Evolutionary conservation across 306 rosid species (phyloP).

Genomic region (apple (Malus domestica)): DNA sequence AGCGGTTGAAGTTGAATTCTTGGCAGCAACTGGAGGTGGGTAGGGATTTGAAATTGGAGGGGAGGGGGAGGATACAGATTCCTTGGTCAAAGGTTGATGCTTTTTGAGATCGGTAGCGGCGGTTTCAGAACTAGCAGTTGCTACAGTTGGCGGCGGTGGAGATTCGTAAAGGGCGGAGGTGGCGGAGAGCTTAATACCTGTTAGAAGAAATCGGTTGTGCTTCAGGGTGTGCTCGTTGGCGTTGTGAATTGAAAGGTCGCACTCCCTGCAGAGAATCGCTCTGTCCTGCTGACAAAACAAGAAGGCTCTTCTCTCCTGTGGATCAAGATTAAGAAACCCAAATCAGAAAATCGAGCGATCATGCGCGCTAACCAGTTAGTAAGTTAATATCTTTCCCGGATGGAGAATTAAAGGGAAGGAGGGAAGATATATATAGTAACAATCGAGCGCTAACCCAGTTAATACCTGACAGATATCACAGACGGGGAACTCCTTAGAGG

Average conservation of each 20-base stretch:
- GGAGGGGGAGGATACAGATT: slow-evolving; percentile 5
- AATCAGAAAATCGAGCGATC: not conserved
- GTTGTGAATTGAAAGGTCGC: slow-evolving; percentile 65
- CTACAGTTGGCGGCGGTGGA: not conserved
- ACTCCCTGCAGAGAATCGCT: slow-evolving; percentile 77
- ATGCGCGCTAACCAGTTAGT: too few species aligned
- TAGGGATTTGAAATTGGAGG: slow-evolving; percentile 4
- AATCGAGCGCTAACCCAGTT: not conserved
- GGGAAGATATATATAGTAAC: not conserved
- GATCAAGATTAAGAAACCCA: slow-evolving; percentile 6
- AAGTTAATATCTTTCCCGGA: not conserved
- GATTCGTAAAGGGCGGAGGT: slow-evolving; percentile 26
- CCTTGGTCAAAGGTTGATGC: slow-evolving; percentile 2
- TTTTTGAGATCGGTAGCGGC: slow-evolving; percentile 12
- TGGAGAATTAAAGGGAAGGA: not conserved
- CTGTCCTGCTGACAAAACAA: slow-evolving; percentile 86
- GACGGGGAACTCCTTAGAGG: slow-evolving; percentile 39
- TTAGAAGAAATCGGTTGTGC: slow-evolving; percentile 70
- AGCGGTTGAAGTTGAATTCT: slow-evolving; percentile 15
- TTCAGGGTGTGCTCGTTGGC: slow-evolving; percentile 70
- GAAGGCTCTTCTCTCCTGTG: slow-evolving; percentile 66
- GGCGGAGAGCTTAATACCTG: slow-evolving; percentile 64
- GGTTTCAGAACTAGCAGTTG: not conserved
- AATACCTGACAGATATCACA: slow-evolving; percentile 79
- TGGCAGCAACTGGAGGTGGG: slow-evolving; percentile 16